Base-by-base conservation (phyloP, 1,139 yeast genomes). In the Kodamaea fungicola region DNA sequence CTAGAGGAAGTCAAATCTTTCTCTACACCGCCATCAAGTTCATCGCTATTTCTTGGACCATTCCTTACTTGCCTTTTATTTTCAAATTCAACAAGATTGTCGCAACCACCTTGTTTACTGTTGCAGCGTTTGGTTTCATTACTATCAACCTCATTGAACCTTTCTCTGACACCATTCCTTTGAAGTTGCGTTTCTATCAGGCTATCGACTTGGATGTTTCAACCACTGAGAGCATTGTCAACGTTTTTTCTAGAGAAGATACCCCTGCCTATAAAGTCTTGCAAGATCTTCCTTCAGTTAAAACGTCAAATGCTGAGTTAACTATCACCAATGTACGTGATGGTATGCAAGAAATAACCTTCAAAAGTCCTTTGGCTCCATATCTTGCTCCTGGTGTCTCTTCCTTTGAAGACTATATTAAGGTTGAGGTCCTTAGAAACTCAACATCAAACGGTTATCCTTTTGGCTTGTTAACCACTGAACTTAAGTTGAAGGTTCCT, bases 111-210 rank as follows among this genome's bases (percentile, higher is more conserved):
- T 51, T 78, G 16, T 38, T 72, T 1, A 42, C 61, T 2, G 41
- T 67, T 4, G 53, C 71, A 6, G 36, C 67, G 22, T 43, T 59
- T 24, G 72, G 78, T 1, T 59, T 72, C 1, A 44, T 67, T 2
- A 44, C 58, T 4, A 58, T 78, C 2, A 48, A 69, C 8, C 45
- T 62, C 10, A 54, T 64, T 19, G 59, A 63, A 8, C 83, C 95
- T 8, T 84, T 82, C 53, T 74, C 78, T 24, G 64, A 67, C 28
- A 55, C 59, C 2, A 70, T 77, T 28, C 95, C 95, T 7, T 60
- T 86, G 57, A 87, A 86, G 52, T 65, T 85, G 38, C 67, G 90
- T 46, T 83, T 83, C 50, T 58, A 78, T 25, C 89, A 88, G 55
- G 59, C 64, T 2, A 64, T 81, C 37, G 71, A 80, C 46, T 59